These are phyloP conservation scores for Fusarium austroafricanum DNA, from an alignment of 2,329 filamentous ascomycete species.

Conservation along the genomic window DNA sequence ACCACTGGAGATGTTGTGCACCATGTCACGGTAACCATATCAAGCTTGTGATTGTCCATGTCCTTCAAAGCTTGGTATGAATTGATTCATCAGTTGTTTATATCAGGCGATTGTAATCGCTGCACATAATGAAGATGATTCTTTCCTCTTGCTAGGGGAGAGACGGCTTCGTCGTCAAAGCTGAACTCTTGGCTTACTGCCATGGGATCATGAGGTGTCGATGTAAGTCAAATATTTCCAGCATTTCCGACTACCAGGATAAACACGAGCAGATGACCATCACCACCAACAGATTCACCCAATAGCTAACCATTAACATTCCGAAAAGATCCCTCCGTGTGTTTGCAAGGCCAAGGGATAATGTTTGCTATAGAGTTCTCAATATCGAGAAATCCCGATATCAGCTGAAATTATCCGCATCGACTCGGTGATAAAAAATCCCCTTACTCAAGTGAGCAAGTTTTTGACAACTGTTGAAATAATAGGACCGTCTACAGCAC, in stretches of 20 bases:
- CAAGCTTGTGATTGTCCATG: not conserved
- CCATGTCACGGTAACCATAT: not conserved
- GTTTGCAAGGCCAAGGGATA: not conserved
- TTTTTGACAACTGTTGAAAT: not conserved
- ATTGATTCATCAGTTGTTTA: not conserved
- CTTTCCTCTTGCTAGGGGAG: not conserved
- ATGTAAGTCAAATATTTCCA: conserved; percentile 15
- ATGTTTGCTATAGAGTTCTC: not conserved
- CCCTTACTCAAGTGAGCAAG: not conserved
- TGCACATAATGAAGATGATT: not conserved
- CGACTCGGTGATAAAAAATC: conserved; percentile 3
- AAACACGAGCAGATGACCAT: conserved; percentile 12
- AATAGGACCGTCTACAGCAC: conserved; percentile 29
- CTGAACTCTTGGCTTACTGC: not conserved
- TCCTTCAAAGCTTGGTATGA: not conserved
- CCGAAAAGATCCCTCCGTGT: not conserved
- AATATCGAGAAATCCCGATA: conserved; percentile 24
- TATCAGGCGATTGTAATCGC: not conserved
- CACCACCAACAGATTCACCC: not conserved
- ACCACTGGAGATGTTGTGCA: not conserved
- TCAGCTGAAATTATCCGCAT: conserved; percentile 6
- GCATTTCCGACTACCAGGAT: not conserved
- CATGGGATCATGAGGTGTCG: conserved; percentile 4
- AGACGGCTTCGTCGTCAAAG: not conserved
- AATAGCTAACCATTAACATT: not conserved